These are phyloP conservation scores for Platanus orientalis DNA, from an alignment of 164 flowering plant genomes.

Conservation along the genomic window DNA sequence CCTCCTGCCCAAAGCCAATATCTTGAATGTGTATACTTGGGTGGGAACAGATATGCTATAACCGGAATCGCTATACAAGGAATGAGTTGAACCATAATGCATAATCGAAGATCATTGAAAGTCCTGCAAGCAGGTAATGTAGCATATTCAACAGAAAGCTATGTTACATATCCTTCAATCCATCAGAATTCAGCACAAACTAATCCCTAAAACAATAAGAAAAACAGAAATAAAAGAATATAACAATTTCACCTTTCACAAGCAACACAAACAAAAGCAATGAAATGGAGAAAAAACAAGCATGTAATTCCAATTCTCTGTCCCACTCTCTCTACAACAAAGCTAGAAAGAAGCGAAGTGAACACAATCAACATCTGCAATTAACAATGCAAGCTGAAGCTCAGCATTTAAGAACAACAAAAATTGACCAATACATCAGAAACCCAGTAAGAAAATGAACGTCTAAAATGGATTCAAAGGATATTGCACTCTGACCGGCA, in stretches of 20 bases:
- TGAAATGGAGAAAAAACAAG: conserved; percentile 28
- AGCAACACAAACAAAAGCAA: conserved; percentile 28
- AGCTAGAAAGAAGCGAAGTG: conserved; percentile 37
- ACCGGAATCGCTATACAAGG: conserved; percentile 39
- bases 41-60: conserved; percentile 32
- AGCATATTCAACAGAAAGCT: conserved; percentile 19
- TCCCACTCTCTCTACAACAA: conserved; percentile 42
- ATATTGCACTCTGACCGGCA: conserved; percentile 36
- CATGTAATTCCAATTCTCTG: conserved; percentile 36
- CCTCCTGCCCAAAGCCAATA: conserved; percentile 57
- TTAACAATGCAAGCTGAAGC: neutral
- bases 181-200: neutral
- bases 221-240: neutral
- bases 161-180: conserved; percentile 7
- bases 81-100: conserved; percentile 44
- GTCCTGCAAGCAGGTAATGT: conserved; percentile 48
- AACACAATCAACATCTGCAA: conserved; percentile 53
- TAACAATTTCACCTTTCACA: conserved; percentile 33
- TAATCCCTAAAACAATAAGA: neutral
- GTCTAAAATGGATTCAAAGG: neutral
- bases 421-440: neutral
- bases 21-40: conserved; percentile 47
- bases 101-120: conserved; percentile 48
- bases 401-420: neutral
- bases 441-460: neutral